phyloP scores from a whole-genome alignment of 2,329 filamentous ascomycete genomes.

The Exophiala calicioides region DNA sequence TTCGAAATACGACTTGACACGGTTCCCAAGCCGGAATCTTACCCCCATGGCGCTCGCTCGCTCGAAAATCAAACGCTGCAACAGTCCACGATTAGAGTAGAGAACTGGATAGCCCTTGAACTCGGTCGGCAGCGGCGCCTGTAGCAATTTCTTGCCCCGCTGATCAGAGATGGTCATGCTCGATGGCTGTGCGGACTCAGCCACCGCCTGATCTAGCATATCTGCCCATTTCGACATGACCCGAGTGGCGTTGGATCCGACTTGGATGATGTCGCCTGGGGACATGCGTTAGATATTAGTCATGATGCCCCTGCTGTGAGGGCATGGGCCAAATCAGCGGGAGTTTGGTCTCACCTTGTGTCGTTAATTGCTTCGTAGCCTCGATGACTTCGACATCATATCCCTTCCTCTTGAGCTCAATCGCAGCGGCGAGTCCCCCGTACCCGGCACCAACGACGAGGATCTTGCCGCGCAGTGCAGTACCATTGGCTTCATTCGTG shows the following conservation, averaged over 20 bases:
- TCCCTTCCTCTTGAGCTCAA: constrained; percentile 28
- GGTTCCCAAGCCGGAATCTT: constrained; percentile 55
- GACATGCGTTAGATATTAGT: too few relatives aligned
- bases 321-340: constrained; percentile 55
- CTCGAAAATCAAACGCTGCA: constrained; percentile 60
- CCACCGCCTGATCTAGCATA: constrained; percentile 49
- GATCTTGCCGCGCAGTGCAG: background rate
- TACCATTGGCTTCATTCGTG: background rate
- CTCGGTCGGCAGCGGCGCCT: constrained; percentile 50
- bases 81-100: constrained; percentile 61
- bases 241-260: constrained; percentile 60
- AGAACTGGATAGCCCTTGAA: constrained; percentile 55
- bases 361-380: background rate
- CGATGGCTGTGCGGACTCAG: constrained; percentile 52
- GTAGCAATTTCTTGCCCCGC: constrained; percentile 60
- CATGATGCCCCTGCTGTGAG: too few relatives aligned
- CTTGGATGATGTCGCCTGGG: constrained; percentile 63
- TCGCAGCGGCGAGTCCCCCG: constrained; percentile 36
- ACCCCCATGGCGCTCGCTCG: constrained; percentile 57
- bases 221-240: constrained; percentile 61
- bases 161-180: constrained; percentile 64
- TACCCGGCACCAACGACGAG: constrained; percentile 28
- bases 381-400: constrained; percentile 19
- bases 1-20: constrained; percentile 58
- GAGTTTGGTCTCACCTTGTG: constrained; percentile 8